A percentile compares a stretch with the other conserved stretches of the same genome.
Conservation (phyloP, 495 filamentous ascomycete genomes). For the Xeromyces bisporus region DNA sequence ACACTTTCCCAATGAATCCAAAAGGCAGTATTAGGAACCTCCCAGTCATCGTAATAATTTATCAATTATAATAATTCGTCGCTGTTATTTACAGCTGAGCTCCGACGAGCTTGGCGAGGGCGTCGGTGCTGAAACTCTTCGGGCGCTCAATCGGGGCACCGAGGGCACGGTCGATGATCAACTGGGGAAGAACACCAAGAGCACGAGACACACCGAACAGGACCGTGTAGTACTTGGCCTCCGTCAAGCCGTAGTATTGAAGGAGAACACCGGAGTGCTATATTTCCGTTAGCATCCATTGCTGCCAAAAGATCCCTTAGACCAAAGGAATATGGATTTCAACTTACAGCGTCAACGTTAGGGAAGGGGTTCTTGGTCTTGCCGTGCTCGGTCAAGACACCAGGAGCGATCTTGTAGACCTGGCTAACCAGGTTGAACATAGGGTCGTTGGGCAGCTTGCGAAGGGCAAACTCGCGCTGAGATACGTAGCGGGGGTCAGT, state of each 20-base stretch:
- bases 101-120: conserved; percentile 85
- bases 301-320: too few species aligned
- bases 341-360: conserved; percentile 49
- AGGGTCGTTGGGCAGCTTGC: conserved; percentile 81
- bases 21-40: too few species aligned
- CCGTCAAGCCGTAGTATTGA: conserved; percentile 96
- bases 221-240: conserved; percentile 99
- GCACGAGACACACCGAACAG: conserved; percentile 97
- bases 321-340: too few species aligned
- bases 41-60: too few species aligned
- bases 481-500: conserved; percentile 96
- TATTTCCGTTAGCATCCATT: conserved; percentile 10
- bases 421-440: conserved; percentile 99
- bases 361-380: conserved; percentile 93
- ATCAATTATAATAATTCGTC: too few species aligned
- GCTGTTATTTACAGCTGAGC: conserved; percentile 58
- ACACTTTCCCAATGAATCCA: too few species aligned
- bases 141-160: conserved; percentile 55
- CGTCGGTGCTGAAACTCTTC: conserved; percentile 94
- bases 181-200: conserved; percentile 92
- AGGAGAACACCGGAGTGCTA: conserved; percentile 93
- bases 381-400: conserved; percentile 94
- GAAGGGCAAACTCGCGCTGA: conserved; percentile 88
- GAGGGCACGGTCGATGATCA: conserved; percentile 97
- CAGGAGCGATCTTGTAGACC: conserved; percentile 98